Evolutionary conservation across 2,329 filamentous ascomycete genomes (phyloP).

Genomic region (Lasiodiplodia sp.): DNA sequence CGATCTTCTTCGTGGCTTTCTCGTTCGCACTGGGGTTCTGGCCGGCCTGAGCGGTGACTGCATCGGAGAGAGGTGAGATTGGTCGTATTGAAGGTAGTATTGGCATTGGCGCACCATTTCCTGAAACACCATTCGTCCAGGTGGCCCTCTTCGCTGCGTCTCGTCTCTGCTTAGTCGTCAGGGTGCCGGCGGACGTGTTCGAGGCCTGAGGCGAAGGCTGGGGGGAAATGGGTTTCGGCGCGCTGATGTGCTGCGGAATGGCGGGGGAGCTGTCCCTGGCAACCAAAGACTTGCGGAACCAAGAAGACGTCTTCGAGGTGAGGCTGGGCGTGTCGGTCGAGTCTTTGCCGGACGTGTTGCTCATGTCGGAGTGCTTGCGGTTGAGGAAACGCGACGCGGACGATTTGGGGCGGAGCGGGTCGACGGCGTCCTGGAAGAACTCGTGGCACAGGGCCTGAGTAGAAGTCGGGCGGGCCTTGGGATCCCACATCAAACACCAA

Average conservation of each 20-base stretch:
- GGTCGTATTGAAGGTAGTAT: conserved; percentile 94
- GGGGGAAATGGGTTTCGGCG: conserved; percentile 51
- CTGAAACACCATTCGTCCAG: conserved; percentile 81
- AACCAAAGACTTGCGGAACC: conserved; percentile 96
- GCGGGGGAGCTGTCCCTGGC: conserved; percentile 73
- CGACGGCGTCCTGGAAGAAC: conserved; percentile 90
- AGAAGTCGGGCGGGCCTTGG: conserved; percentile 87
- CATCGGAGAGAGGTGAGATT: conserved; percentile 94
- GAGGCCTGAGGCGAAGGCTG: conserved; percentile 53
- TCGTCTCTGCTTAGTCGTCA: conserved; percentile 61
- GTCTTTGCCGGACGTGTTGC: conserved; percentile 70
- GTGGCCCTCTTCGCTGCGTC: conserved; percentile 82
- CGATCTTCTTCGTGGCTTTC: conserved; percentile 86
- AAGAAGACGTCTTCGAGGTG: conserved; percentile 82
- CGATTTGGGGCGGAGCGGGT: conserved; percentile 91
- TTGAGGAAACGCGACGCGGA: conserved; percentile 83
- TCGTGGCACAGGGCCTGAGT: conserved; percentile 94
- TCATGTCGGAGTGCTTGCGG: conserved; percentile 87
- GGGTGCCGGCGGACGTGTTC: conserved; percentile 52
- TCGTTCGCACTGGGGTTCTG: conserved; percentile 67
- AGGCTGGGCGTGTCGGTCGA: conserved; percentile 63
- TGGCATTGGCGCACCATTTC: conserved; percentile 87
- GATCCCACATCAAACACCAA: conserved; percentile 99
- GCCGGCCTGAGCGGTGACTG: conserved; percentile 87
- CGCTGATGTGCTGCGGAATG: conserved; percentile 54